Base-by-base conservation (phyloP, 2,329 filamentous ascomycete genomes). In the Verticillium isaacii region DNA sequence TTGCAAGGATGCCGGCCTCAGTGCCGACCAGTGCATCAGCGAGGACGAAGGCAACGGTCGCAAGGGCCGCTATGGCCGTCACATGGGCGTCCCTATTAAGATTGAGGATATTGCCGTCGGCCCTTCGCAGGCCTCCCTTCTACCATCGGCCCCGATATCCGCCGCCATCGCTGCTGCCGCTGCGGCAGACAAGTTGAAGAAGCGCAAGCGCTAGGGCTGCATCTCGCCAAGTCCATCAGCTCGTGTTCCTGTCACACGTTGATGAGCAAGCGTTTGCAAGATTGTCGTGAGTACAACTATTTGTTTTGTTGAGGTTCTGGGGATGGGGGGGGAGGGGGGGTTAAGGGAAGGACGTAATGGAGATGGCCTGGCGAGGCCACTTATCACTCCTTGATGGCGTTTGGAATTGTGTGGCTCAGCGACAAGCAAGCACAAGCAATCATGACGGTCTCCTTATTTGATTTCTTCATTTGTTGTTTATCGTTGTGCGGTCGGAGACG, bases 41-140 rank as follows among this genome's bases (percentile, higher is more conserved):
- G 95, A 99, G 76, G 95, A 99, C 70, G 95, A 99, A 77, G 93
- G 93, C 66, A 98, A 98, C 74, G 95, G 94, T 66, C 90, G 95
- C 71, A 98, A 97, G 77, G 95, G 95, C 66, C 89, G 95, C 62
- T 98, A 97, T 72, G 86, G 86, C 68, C 85, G 86, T 66, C 86
- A 89, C 73, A 89, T 89, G 86, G 86, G 86, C 62, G 86, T 89
- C 45, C 85, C 86, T 59, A 80, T 87, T 69, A 84, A 84, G 72
- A 84, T 84, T 63, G 80, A 84, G 37, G 85, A 88, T 32, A 68
- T 79, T 68, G 23, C 75, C 67, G 32, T 32, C 14, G 61, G 73
- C 69, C 63, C 73, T 73, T 45, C 71, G 60, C 78, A 71, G 61
- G 69, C 61, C 54, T 70, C 75, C 55, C 73, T 82, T 56, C 73